Base-by-base conservation (phyloP, 192 early-diverging fungal genomes). In the Dissophora globulifera region DNA sequence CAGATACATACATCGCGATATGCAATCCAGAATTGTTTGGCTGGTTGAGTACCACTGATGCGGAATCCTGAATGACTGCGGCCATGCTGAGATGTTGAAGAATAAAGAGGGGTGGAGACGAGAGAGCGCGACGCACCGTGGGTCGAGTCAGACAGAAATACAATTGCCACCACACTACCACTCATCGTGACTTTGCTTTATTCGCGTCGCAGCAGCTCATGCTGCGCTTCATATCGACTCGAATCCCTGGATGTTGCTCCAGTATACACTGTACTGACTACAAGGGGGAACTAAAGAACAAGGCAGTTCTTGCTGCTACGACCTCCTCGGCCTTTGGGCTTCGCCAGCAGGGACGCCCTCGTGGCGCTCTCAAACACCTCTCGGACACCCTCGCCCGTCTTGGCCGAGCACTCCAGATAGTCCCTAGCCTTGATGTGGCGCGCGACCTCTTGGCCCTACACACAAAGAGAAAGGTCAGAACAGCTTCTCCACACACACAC, bases 361-460 rank as follows among this genome's bases (percentile, higher is more conserved):
- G 96, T 93, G 4, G 94, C 50, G 26, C 93, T 42, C 87, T 79
- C 91, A 82, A 98, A 96, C 17, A 96, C 92, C 66, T 95, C 92
- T 51, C 82, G 80, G 32, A 98, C 94, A 70, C 95, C 95, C 35
- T 88, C 69, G 41, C 86, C 86, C 52, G 87, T 86, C 79, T 87
- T 90, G 54, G 95, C 94, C 46, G 92, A 93, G 78, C 96, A 98
- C 83, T 98, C 95, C 33, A 96, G 68, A 74, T 96, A 96, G 68
- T 90, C 90, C 79, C 84, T 83, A 19, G 96, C 96, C 48, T 85
- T 82, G 79, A 98, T 95, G 76, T 88, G 86, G 32, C 90, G 83
- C 17, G 95, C 95, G 51, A 94, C 88, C 15, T 67, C 83, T 27
- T 82, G 61, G 52, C 92, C 95, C 94, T 91, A 69, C n/a, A n/a